These are phyloP conservation scores for Xylaria multiplex DNA, from an alignment of 2,329 filamentous ascomycete genomes.

Conservation along the genomic window DNA sequence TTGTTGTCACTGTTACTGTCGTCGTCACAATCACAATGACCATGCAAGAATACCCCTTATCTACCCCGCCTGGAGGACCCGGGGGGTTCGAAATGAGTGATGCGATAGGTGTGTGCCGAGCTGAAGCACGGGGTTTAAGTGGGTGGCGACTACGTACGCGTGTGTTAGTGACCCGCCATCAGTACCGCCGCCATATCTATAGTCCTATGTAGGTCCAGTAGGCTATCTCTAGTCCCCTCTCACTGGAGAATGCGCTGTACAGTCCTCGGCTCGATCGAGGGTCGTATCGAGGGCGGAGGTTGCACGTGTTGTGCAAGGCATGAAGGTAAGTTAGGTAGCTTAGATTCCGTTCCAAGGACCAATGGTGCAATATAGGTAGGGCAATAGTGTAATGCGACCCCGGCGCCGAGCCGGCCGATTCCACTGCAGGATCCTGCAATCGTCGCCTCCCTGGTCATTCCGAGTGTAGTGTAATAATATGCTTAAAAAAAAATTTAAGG, in stretches of 20 bases:
- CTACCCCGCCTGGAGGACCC: constrained; percentile 24
- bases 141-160: constrained; percentile 7
- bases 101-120: constrained; percentile 10
- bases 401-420: constrained; percentile 32
- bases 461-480: neutral
- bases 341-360: constrained; percentile 1
- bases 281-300: constrained; percentile 27
- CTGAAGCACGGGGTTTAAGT: constrained; percentile 10
- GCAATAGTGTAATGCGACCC: constrained; percentile 15
- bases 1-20: neutral
- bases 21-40: neutral
- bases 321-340: constrained; percentile 3
- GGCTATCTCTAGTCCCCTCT: neutral
- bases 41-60: constrained; percentile 7
- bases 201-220: neutral
- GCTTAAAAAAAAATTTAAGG: constrained; percentile 7
- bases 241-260: neutral
- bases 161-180: neutral
- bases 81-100: neutral
- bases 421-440: constrained; percentile 29
- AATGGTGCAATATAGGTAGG: constrained; percentile 15
- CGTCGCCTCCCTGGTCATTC: constrained; percentile 3
- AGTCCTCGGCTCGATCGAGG: constrained; percentile 7
- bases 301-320: constrained; percentile 25
- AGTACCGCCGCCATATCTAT: neutral